Base-by-base conservation (phyloP, 2,329 filamentous ascomycete species). In the Alternaria alternata region DNA sequence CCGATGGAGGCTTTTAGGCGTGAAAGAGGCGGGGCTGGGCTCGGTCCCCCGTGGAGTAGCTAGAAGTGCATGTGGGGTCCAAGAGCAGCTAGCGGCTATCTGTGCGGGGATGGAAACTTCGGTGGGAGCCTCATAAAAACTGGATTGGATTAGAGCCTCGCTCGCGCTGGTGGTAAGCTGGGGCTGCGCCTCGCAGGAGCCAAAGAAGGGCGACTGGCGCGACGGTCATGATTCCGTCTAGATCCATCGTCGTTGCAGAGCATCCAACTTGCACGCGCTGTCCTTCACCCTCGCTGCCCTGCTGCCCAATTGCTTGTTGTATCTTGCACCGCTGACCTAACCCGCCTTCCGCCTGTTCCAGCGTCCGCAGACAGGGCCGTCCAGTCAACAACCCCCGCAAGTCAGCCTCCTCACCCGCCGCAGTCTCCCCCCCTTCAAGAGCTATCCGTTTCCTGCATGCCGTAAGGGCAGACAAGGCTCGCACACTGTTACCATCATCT, bases 301-400 rank as follows among this genome's bases (percentile, higher is more conserved):
- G 36, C 26, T n/a, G 48, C 34, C 34, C 48, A 18, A 24, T 22
- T n/a, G 22, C 54, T 44, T 39, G 20, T 42, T 42, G 42, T 51
- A 32, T 59, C 41, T 38, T 41, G 22, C 28, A 28, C 41, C 16
- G 30, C 41, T 51, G 43, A 46, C 43, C 34, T 28, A 47, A 41
- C 42, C 54, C 57, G 51, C 34, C 26, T 54, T 46, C 57, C 57
- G 57, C 48, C 57, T 51, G 51, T 57, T 30, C 60, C 49, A 48
- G 41, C 54, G 46, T 44, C 57, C 51, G 60, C 62, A 54, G 34
- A 44, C 59, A 51, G 41, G 46, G 32, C 51, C 54, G 39, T 48
- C 54, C 58, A 64, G 46, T 56, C 58, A 54, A 44, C 55, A 58
- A 24, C 59, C 61, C 66, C 66, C 66, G 60, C 62, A 49, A 67